phyloP scores from a whole-genome alignment of 495 filamentous ascomycete species.

The Chaetomium cochliodes region DNA sequence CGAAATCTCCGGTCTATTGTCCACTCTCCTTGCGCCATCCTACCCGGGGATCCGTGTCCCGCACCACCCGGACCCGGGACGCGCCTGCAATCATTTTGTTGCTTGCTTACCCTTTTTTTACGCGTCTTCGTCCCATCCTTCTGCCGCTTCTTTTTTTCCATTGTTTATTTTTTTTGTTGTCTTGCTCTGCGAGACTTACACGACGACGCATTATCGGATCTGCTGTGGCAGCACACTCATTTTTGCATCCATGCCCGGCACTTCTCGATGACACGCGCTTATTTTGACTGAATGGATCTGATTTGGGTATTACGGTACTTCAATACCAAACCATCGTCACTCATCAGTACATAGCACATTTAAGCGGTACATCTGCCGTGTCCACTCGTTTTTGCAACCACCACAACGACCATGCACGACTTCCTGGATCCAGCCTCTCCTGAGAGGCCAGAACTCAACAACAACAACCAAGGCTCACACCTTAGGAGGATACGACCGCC shows the following conservation, averaged over 20 bases:
- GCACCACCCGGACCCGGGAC: conserved; percentile 25
- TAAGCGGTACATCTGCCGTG: conserved; percentile 12
- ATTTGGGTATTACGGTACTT: not conserved
- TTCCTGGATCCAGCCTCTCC: conserved; percentile 24
- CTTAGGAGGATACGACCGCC: conserved; percentile 31
- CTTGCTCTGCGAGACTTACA: conserved; percentile 3
- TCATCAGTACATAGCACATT: not conserved
- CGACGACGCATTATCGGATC: not conserved
- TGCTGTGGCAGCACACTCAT: not conserved
- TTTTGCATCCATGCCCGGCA: not conserved
- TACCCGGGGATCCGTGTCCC: conserved; percentile 22
- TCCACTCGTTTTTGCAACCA: conserved; percentile 18
- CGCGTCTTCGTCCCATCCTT: conserved; percentile 23
- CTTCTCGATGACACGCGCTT: conserved; percentile 10
- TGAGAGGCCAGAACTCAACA: conserved; percentile 26
- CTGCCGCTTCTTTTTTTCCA: conserved; percentile 6
- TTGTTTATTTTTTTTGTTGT: conserved; percentile 5
- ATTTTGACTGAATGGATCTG: conserved; percentile 4
- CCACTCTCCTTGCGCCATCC: conserved; percentile 27
- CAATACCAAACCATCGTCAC: not conserved
- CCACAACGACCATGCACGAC: conserved; percentile 26
- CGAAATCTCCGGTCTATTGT: conserved; percentile 12
- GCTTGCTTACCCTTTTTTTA: conserved; percentile 26
- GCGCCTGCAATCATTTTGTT: conserved; percentile 25
- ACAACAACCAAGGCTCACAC: conserved; percentile 24